Evolutionary conservation across 148 eudicot species (phyloP).

Genomic region (Rhododendron kiyosumense): DNA sequence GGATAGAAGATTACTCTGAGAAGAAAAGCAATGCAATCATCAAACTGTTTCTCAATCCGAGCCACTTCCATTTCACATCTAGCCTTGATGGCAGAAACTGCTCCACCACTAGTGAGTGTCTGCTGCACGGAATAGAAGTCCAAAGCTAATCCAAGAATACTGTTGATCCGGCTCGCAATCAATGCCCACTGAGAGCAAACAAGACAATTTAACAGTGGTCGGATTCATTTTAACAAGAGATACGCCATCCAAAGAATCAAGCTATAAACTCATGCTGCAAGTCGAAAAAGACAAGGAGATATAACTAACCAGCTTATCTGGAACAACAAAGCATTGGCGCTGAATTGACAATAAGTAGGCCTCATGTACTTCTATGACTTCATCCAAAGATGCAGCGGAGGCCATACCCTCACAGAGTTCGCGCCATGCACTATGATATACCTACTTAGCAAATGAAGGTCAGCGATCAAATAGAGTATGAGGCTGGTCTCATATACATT

Average conservation of each 20-base stretch:
- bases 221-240: neutral
- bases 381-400: slow-evolving; percentile 87
- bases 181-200: slow-evolving; percentile 65
- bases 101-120: slow-evolving; percentile 69
- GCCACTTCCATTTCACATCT: slow-evolving; percentile 89
- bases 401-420: slow-evolving; percentile 89
- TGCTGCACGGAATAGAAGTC: slow-evolving; percentile 74
- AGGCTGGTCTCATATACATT: neutral
- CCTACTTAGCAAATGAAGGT: slow-evolving; percentile 34
- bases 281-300: neutral
- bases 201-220: neutral
- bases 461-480: neutral
- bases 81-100: slow-evolving; percentile 73
- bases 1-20: slow-evolving; percentile 60
- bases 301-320: slow-evolving; percentile 78
- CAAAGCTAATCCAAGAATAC: slow-evolving; percentile 80
- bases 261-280: neutral
- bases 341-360: slow-evolving; percentile 91
- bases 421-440: slow-evolving; percentile 96
- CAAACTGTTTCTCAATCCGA: slow-evolving; percentile 87
- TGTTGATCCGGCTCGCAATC: slow-evolving; percentile 90
- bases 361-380: slow-evolving; percentile 90
- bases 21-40: slow-evolving; percentile 96
- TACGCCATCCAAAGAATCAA: neutral
- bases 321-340: slow-evolving; percentile 95